A percentile compares a stretch with the other conserved stretches of the same genome.
Conservation (phyloP, 1,139 yeast genomes). For the Blastobotrys raffinosifermentans region DNA sequence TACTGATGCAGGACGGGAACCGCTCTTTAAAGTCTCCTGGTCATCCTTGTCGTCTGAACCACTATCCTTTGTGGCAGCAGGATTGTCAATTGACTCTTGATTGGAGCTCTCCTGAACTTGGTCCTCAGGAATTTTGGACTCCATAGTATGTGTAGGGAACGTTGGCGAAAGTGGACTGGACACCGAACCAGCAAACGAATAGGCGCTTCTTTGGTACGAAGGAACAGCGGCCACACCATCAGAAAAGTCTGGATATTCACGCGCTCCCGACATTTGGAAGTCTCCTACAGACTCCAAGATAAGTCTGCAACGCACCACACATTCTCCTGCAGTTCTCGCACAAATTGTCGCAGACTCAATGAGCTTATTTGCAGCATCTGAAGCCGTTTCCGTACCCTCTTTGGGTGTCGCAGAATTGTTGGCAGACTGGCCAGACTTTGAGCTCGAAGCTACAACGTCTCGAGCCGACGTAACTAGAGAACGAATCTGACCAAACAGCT, state of each 20-base stretch:
- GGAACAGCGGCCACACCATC: constrained; percentile 44
- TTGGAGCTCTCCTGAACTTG: neutral
- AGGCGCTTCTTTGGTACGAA: constrained; percentile 5
- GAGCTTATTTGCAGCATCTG: constrained; percentile 13
- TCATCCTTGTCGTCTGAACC: neutral
- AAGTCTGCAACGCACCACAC: constrained; percentile 43
- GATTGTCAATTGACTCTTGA: constrained; percentile 1
- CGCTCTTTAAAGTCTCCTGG: neutral
- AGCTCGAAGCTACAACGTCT: constrained; percentile 24
- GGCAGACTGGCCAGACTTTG: neutral
- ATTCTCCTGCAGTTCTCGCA: constrained; percentile 33
- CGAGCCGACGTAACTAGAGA: constrained; percentile 31
- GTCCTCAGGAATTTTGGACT: neutral
- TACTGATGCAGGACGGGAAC: neutral
- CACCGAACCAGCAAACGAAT: neutral
- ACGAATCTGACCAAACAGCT: constrained; percentile 31
- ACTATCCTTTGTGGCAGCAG: neutral
- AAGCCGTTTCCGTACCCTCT: constrained; percentile 4
- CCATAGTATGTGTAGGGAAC: constrained; percentile 2
- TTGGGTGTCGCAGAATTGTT: neutral
- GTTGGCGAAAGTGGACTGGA: constrained; percentile 5
- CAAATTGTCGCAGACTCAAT: constrained; percentile 29
- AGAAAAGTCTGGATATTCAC: constrained; percentile 75
- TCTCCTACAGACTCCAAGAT: constrained; percentile 60
- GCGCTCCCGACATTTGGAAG: constrained; percentile 56